Conservation (phyloP, 2,329 filamentous ascomycete species). For the Ophiostoma quercus region DNA sequence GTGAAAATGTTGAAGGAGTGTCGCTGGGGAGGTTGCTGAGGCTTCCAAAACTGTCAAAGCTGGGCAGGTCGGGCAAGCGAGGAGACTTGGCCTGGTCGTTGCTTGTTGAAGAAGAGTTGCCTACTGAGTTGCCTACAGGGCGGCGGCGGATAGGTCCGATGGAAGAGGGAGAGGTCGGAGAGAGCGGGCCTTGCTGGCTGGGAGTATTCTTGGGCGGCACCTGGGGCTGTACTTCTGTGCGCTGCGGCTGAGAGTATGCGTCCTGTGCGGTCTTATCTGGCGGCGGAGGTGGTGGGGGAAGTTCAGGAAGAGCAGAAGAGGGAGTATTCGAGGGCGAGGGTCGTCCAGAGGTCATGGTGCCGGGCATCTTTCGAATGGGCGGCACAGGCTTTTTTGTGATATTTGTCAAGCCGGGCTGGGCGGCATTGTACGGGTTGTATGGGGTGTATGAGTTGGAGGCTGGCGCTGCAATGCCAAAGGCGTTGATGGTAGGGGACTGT, state of each 20-base stretch:
- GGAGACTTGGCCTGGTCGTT: not conserved
- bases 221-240: not conserved
- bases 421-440: constrained; percentile 1
- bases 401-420: not conserved
- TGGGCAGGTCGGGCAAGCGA: not conserved
- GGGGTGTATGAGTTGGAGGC: constrained; percentile 7
- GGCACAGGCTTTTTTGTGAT: constrained; percentile 11
- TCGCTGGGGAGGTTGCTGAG: not conserved
- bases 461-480: not conserved
- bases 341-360: constrained; percentile 17
- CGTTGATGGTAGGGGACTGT: not conserved
- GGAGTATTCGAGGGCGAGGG: not conserved
- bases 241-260: not conserved
- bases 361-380: constrained; percentile 17
- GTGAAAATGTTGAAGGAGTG: not conserved
- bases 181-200: not conserved
- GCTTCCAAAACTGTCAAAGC: constrained; percentile 2
- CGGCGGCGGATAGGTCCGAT: constrained; percentile 6
- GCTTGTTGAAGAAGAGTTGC: not conserved
- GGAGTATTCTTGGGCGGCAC: not conserved
- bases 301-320: constrained; percentile 18
- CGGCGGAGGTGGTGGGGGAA: not conserved
- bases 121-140: not conserved
- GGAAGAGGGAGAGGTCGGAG: not conserved
- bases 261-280: not conserved